These are phyloP conservation scores for Craterostigma plantagineum DNA, from an alignment of 257 asterid genomes.

Conservation along the genomic window DNA sequence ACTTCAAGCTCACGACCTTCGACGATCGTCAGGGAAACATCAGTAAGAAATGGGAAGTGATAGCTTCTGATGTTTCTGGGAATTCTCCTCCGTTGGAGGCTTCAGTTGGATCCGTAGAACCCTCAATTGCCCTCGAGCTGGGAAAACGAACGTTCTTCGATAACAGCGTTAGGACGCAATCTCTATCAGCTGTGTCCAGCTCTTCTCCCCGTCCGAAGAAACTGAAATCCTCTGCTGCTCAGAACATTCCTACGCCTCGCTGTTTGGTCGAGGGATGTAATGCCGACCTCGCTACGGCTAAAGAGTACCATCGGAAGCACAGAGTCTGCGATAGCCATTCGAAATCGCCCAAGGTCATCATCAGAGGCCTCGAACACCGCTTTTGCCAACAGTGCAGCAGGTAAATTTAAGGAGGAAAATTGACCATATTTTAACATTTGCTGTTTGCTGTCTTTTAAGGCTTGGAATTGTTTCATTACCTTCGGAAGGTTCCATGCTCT, in stretches of 20 bases:
- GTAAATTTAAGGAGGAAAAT: constrained; percentile 14
- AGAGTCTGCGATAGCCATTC: constrained; percentile 75
- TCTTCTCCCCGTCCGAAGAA: constrained; percentile 35
- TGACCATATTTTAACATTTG: not conserved
- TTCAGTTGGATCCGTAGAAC: constrained; percentile 38
- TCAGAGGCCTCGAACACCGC: constrained; percentile 65
- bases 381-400: constrained; percentile 99
- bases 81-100: constrained; percentile 19
- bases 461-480: constrained; percentile 3
- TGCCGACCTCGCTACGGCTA: constrained; percentile 59
- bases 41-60: constrained; percentile 10
- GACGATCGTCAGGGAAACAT: too few species aligned
- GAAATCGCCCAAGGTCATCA: constrained; percentile 50
- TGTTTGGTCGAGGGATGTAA: constrained; percentile 85
- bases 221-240: constrained; percentile 21
- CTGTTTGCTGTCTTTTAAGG: constrained; percentile 1
- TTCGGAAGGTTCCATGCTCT: constrained; percentile 69
- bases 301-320: constrained; percentile 90
- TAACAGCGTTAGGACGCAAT: constrained; percentile 23
- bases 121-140: constrained; percentile 54
- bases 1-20: too few species aligned
- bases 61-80: constrained; percentile 11
- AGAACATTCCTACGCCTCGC: constrained; percentile 19
- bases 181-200: constrained; percentile 21
- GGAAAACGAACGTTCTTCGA: constrained; percentile 79